Evolutionary conservation across 176 grass and related monocot species (phyloP).

Genomic region (Hsuehochloa calcarea): DNA sequence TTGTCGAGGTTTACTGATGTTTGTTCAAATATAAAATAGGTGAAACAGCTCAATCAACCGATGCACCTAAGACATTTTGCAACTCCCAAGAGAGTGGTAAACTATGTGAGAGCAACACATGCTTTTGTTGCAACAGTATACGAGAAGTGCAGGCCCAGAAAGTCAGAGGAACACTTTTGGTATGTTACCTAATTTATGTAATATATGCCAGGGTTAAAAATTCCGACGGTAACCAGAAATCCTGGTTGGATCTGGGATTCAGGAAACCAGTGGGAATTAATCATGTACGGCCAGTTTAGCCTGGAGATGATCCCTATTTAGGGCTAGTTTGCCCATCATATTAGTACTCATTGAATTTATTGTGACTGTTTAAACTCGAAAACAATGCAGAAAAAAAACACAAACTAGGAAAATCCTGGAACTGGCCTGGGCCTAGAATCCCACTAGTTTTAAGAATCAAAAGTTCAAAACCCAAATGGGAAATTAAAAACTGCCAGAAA

Average conservation of each 20-base stretch:
- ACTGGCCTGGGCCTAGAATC: not conserved
- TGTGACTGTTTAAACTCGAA: not conserved
- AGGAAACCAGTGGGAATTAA: not conserved
- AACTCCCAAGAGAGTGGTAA: constrained; percentile 47
- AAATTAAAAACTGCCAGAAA: not conserved
- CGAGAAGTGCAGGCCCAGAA: constrained; percentile 56
- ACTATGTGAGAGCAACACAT: constrained; percentile 54
- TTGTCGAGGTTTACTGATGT: not conserved
- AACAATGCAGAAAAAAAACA: not conserved
- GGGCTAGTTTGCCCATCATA: too few species aligned
- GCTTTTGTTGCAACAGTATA: constrained; percentile 67
- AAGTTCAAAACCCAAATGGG: not conserved
- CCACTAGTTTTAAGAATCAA: not conserved
- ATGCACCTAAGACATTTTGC: constrained; percentile 64
- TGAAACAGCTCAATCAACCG: constrained; percentile 81
- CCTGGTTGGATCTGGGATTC: not conserved
- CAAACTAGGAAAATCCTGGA: not conserved
- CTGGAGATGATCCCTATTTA: not conserved
- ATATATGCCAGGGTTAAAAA: not conserved
- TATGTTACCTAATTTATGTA: constrained; percentile 26
- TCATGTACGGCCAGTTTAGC: constrained; percentile 1
- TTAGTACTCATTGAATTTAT: not conserved
- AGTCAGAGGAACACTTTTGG: constrained; percentile 76
- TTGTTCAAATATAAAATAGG: constrained; percentile 42
- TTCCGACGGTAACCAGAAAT: not conserved